Evolutionary conservation across 768 basidiomycete species (phyloP), one percentile per base, ranked within the genome.

Genomic region (Tephrocybe sp.): DNA sequence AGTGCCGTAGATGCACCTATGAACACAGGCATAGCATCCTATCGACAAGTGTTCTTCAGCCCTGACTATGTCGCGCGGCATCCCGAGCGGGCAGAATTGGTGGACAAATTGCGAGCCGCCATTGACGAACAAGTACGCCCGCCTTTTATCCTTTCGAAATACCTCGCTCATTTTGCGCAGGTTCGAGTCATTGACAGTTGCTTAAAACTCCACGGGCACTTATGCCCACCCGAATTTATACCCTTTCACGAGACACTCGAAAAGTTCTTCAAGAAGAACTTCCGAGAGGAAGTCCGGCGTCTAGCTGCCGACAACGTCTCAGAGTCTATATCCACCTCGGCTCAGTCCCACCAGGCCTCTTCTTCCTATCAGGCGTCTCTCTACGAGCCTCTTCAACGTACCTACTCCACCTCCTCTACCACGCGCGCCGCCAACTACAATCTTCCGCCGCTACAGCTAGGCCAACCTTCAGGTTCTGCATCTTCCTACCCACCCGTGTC

Each of bases 241-340:
- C 80, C 85, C 4, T 98, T 98, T 79, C 95, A 98, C 64, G 85
- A 87, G 53, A 93, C 92, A 0, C 75, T 98, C 39, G 86, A 90
- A 64, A 85, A 80, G 54, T 88, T 93, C 68, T 93, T 92, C 75
- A 80, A 75, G 49, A 90, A 87, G 67, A 91, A 91, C 62, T 93
- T 91, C 70, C 68, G 80, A 3, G 91, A 93, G 32, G 91, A 93
- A 63, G 87, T 93, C 39, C 78, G 80, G 44, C 82, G 88, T 3
- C 71, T 93, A 40, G 79, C 76, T 1, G 75, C 85, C 5, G 87
- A 87, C 38, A 72, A 73, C 24, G 62, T 69, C 18, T 74, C 83
- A 15, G 83, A 85, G 42, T 74, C 75, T 37, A 61, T 74, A 14
- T 70, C 76, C 11, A 69, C 71, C 10, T 69, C 73, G 20, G 56